Percentiles rank a stretch among this genome's conserved stretches.
phyloP scores from a whole-genome alignment of 805 yeast species.

The Schwanniomyces pseudopolymorphus region DNA sequence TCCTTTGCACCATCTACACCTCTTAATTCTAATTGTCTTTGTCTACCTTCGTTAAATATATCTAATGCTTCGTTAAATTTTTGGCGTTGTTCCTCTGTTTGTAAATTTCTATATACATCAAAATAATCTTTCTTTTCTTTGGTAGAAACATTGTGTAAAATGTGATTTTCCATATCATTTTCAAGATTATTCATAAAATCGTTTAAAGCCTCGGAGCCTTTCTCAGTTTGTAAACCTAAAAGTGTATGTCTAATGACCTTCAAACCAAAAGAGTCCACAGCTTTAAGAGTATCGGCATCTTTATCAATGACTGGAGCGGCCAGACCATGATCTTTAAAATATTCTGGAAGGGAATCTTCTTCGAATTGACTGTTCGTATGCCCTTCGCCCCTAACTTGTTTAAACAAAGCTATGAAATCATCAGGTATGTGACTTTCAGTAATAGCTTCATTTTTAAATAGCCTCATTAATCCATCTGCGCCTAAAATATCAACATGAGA shows the following conservation, averaged over 20 bases:
- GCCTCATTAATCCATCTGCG: constrained; percentile 41
- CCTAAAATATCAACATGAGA: constrained; percentile 55
- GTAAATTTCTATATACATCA: constrained; percentile 56
- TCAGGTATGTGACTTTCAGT: constrained; percentile 30
- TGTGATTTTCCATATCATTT: constrained; percentile 21
- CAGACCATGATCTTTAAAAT: constrained; percentile 29
- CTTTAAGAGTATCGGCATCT: constrained; percentile 50
- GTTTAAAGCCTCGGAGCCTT: constrained; percentile 18
- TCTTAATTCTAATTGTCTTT: constrained; percentile 68
- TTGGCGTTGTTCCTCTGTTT: constrained; percentile 39
- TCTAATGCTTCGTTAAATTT: constrained; percentile 69
- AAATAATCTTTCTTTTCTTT: constrained; percentile 60
- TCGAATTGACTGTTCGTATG: constrained; percentile 5
- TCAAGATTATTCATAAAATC: constrained; percentile 28
- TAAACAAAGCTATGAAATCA: constrained; percentile 30
- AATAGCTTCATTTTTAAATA: constrained; percentile 23
- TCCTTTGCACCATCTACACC: constrained; percentile 84
- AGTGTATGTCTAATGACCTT: constrained; percentile 76
- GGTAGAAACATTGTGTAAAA: constrained; percentile 29
- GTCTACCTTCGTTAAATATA: constrained; percentile 71
- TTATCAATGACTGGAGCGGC: constrained; percentile 47
- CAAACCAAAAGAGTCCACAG: constrained; percentile 78
- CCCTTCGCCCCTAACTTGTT: constrained; percentile 19
- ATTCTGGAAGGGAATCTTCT: constrained; percentile 24
- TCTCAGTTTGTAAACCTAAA: constrained; percentile 37